phyloP scores from a whole-genome alignment of 768 basidiomycete species.

The Phaeolepiota aurea region DNA sequence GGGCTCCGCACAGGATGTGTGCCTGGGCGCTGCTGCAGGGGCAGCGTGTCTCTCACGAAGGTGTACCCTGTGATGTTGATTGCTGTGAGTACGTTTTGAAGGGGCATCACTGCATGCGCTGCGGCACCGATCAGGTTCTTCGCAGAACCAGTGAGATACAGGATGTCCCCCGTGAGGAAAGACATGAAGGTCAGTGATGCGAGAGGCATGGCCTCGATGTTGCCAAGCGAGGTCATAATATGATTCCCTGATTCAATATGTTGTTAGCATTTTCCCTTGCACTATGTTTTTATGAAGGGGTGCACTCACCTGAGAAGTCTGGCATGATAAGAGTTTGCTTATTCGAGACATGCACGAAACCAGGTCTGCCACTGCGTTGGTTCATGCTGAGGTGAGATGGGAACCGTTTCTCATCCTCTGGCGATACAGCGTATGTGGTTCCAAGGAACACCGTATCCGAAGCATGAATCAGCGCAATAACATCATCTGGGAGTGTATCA shows the following conservation, averaged over 20 bases:
- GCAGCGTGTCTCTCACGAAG: conserved; percentile 45
- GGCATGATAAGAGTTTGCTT: conserved; percentile 48
- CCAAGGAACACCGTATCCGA: conserved; percentile 52
- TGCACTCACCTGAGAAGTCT: conserved; percentile 50
- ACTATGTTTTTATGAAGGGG: neutral
- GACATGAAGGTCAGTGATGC: conserved; percentile 51
- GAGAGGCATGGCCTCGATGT: conserved; percentile 46
- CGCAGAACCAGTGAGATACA: conserved; percentile 57
- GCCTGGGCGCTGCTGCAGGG: conserved; percentile 32
- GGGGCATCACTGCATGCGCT: conserved; percentile 46
- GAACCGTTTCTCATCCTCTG: conserved; percentile 26
- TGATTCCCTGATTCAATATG: conserved; percentile 62
- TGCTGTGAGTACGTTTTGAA: conserved; percentile 40
- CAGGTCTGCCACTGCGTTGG: conserved; percentile 54
- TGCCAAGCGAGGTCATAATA: conserved; percentile 55
- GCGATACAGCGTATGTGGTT: conserved; percentile 34
- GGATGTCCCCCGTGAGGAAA: conserved; percentile 44
- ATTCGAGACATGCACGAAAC: conserved; percentile 59
- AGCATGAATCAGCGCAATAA: conserved; percentile 36
- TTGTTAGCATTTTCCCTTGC: no score
- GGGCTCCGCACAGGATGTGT: conserved; percentile 25
- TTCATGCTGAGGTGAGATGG: conserved; percentile 60
- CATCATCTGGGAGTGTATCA: conserved; percentile 40
- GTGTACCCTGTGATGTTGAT: conserved; percentile 43
- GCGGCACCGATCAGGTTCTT: conserved; percentile 37